Conservation (phyloP, 306 rosid genomes). For the Clitoria ternatea region DNA sequence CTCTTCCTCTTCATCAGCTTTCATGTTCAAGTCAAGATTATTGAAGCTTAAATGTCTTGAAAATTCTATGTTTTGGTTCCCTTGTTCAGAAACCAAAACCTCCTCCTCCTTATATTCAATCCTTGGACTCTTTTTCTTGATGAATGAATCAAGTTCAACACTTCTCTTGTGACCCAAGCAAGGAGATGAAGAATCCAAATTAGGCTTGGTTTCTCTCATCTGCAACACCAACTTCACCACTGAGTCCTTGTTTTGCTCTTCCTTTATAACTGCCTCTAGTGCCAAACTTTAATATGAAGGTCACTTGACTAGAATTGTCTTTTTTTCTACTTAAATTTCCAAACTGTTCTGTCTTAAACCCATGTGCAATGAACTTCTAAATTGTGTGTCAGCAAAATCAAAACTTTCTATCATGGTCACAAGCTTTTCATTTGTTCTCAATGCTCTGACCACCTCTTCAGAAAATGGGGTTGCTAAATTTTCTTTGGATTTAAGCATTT, state of each 20-base stretch:
- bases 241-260: conserved; percentile 27
- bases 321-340: conserved; percentile 35
- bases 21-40: conserved; percentile 76
- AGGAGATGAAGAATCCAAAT: conserved; percentile 35
- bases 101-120: conserved; percentile 40
- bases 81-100: conserved; percentile 23
- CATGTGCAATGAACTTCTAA: conserved; percentile 56
- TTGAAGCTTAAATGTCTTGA: conserved; percentile 73
- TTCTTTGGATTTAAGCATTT: conserved; percentile 36
- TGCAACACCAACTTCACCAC: conserved; percentile 57
- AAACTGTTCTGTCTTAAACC: conserved; percentile 45
- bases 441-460: conserved; percentile 40
- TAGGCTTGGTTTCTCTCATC: conserved; percentile 37
- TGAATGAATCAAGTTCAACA: conserved; percentile 54
- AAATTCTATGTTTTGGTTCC: conserved; percentile 31
- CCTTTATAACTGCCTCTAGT: conserved; percentile 25
- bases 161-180: conserved; percentile 60
- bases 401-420: conserved; percentile 67
- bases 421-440: conserved; percentile 46
- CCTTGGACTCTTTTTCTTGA: conserved; percentile 51
- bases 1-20: conserved; percentile 61
- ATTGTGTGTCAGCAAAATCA: conserved; percentile 62
- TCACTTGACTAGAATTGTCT: conserved; percentile 29
- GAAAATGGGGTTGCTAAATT: conserved; percentile 23
- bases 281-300: conserved; percentile 53